Evolutionary conservation across 805 yeast genomes (phyloP).

Genomic region (Saccharomycopsis guyanensis): DNA sequence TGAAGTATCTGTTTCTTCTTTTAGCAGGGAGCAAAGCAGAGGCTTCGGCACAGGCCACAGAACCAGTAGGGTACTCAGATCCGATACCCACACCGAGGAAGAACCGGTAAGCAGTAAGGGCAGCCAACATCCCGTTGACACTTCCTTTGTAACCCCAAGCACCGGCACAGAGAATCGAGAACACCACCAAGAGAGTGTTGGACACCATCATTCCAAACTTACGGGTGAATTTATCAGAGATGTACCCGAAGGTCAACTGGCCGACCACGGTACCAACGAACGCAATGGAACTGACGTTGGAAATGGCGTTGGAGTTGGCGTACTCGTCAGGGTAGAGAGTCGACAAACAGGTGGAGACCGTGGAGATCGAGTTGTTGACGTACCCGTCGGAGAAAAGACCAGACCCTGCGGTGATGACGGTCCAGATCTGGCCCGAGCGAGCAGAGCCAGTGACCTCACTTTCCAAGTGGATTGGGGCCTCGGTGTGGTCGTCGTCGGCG

Average conservation of each 20-base stretch:
- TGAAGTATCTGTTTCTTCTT: constrained; percentile 79
- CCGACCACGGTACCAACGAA: constrained; percentile 92
- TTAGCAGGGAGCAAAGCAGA: constrained; percentile 73
- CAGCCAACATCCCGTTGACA: constrained; percentile 72
- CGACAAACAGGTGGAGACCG: constrained; percentile 67
- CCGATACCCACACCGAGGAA: constrained; percentile 90
- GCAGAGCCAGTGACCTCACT: constrained; percentile 20
- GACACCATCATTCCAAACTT: constrained; percentile 78
- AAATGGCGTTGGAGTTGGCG: constrained; percentile 57
- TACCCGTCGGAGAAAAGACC: constrained; percentile 94
- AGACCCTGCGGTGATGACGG: constrained; percentile 79
- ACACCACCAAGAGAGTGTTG: constrained; percentile 64
- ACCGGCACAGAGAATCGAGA: constrained; percentile 74
- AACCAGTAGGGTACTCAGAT: constrained; percentile 90
- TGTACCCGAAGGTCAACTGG: constrained; percentile 69
- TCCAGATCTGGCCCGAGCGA: constrained; percentile 36
- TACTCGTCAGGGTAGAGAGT: constrained; percentile 60
- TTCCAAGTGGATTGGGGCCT: constrained; percentile 17
- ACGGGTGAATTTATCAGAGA: constrained; percentile 76
- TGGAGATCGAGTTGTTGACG: constrained; percentile 75
- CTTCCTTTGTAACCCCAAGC: constrained; percentile 71
- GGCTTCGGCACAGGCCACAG: constrained; percentile 91
- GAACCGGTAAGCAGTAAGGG: constrained; percentile 77
- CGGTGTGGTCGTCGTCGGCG: constrained; percentile 21
- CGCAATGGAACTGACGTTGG: constrained; percentile 79